phyloP scores from a whole-genome alignment of 2,329 filamentous ascomycete species.

The Zymoseptoria ardabiliae region DNA sequence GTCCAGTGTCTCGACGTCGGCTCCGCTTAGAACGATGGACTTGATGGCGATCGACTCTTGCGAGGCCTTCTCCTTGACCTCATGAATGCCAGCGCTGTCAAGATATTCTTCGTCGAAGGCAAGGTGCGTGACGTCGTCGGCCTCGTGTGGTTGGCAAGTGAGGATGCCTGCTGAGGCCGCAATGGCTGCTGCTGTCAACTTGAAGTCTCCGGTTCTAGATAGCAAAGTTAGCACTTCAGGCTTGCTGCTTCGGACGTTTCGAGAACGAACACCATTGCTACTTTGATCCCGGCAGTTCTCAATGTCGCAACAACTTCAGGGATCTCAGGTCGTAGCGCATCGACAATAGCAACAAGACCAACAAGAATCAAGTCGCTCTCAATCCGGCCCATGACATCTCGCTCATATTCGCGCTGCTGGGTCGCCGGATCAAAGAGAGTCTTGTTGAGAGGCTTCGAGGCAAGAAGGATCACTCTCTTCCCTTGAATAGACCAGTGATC shows the following conservation, averaged over 20 bases:
- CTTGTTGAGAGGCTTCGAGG: constrained; percentile 42
- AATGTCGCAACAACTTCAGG: constrained; percentile 54
- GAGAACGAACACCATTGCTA: constrained; percentile 59
- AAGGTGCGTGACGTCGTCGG: constrained; percentile 51
- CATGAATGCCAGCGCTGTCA: constrained; percentile 23
- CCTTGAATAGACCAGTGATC: constrained; percentile 62
- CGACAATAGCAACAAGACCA: constrained; percentile 52
- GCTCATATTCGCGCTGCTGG: constrained; percentile 47
- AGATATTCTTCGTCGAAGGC: constrained; percentile 25
- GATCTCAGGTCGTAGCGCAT: constrained; percentile 55
- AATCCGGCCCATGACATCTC: constrained; percentile 51
- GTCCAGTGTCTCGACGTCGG: constrained; percentile 58
- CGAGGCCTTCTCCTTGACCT: constrained; percentile 13
- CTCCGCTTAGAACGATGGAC: constrained; percentile 54
- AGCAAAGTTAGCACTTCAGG: no score
- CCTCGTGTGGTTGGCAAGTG: constrained; percentile 40
- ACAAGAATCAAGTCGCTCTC: constrained; percentile 44
- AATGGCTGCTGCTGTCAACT: constrained; percentile 66
- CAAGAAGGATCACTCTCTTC: constrained; percentile 62
- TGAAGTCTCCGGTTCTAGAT: constrained; percentile 60
- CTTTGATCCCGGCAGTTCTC: constrained; percentile 62
- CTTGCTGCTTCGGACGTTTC: no score
- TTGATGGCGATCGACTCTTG: constrained; percentile 5
- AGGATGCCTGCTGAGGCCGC: constrained; percentile 66
- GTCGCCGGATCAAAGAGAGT: constrained; percentile 50